Evolutionary conservation across 2,329 filamentous ascomycete genomes (phyloP).

Genomic region (Epichloe coenophiala): DNA sequence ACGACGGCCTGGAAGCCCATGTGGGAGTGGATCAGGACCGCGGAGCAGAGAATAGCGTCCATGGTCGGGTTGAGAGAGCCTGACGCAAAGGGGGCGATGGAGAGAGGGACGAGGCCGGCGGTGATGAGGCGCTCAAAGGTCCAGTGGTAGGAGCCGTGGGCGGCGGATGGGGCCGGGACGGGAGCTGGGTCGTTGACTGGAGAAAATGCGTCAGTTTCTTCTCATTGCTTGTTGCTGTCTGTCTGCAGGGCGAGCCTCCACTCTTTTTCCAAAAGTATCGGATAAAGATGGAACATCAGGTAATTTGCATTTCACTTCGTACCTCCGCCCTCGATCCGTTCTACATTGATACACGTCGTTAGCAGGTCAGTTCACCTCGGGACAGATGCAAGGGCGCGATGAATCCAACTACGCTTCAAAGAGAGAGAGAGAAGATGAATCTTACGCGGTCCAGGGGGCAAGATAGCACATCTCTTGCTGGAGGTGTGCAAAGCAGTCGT

Average conservation of each 20-base stretch:
- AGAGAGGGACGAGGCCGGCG: slow-evolving; percentile 70
- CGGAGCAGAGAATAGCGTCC: slow-evolving; percentile 73
- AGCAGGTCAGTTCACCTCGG: slow-evolving; percentile 19
- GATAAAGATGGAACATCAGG: background rate
- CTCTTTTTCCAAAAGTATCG: background rate
- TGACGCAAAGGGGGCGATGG: slow-evolving; percentile 80
- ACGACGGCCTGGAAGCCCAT: slow-evolving; percentile 87
- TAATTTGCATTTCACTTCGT: slow-evolving; percentile 19
- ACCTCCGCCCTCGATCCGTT: slow-evolving; percentile 64
- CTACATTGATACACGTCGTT: slow-evolving; percentile 32
- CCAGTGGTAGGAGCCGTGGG: slow-evolving; percentile 97
- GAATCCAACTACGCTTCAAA: background rate
- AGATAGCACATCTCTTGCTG: slow-evolving; percentile 59
- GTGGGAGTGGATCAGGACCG: slow-evolving; percentile 84
- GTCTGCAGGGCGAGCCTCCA: background rate
- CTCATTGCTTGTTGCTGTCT: background rate
- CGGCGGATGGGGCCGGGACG: slow-evolving; percentile 56
- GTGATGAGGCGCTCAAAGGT: slow-evolving; percentile 82
- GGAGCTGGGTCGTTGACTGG: slow-evolving; percentile 76
- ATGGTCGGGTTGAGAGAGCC: slow-evolving; percentile 80
- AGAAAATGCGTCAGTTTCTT: slow-evolving; percentile 2
- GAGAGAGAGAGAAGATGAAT: slow-evolving; percentile 10
- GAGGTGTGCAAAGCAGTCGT: slow-evolving; percentile 81
- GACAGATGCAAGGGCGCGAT: background rate
- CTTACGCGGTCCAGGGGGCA: slow-evolving; percentile 74